A percentile compares a stretch with the other conserved stretches of the same genome.
These are phyloP conservation scores for Halophytophthora batemanensis DNA, from an alignment of 352 stramenopile species.

Conservation along the genomic window DNA sequence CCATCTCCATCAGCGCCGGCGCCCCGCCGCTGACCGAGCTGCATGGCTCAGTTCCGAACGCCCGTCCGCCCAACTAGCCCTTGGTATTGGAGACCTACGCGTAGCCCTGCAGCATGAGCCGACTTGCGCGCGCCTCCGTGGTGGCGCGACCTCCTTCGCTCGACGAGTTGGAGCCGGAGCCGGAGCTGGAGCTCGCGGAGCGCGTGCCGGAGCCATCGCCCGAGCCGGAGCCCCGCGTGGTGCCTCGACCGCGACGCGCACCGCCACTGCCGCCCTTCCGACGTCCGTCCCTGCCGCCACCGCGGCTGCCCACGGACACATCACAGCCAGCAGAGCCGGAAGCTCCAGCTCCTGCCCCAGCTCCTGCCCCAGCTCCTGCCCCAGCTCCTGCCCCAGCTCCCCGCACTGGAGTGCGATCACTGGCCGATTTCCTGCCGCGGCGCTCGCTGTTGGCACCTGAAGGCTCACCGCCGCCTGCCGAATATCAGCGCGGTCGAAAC, in stretches of 20 bases:
- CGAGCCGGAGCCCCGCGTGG: conserved; percentile 1
- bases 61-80: no score
- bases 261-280: conserved; percentile 19
- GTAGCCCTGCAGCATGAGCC: no score
- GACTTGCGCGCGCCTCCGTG: no score
- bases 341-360: background rate
- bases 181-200: conserved; percentile 16
- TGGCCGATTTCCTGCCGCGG: conserved; percentile 26
- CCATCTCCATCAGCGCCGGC: no score
- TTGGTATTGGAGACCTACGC: no score
- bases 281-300: conserved; percentile 11
- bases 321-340: background rate
- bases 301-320: conserved; percentile 10
- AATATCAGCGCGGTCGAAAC: conserved; percentile 16
- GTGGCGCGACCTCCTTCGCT: no score
- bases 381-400: no score
- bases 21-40: no score
- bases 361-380: no score
- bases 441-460: conserved; percentile 29
- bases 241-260: no score
- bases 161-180: conserved; percentile 15
- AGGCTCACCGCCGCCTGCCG: conserved; percentile 9
- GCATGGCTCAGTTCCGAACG: no score
- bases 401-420: conserved; percentile 12
- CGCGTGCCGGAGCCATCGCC: conserved; percentile 15